These are phyloP conservation scores for Cercophora sp. DNA, from an alignment of 495 filamentous ascomycete species.

Conservation along the genomic window DNA sequence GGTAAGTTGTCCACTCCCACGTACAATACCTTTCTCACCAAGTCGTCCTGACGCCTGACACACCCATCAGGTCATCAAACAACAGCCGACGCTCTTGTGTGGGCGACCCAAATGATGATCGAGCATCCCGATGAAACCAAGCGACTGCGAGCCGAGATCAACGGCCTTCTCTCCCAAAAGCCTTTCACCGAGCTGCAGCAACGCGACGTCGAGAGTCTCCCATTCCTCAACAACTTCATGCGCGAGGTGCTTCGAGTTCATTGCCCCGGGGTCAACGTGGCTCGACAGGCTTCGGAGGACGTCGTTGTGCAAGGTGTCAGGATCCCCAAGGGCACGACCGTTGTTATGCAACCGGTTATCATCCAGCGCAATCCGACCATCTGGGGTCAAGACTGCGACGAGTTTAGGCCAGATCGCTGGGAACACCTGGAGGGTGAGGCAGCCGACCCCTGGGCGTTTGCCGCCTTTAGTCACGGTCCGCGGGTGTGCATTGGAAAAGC, in stretches of 20 bases:
- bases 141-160: background rate
- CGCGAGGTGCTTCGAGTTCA: too few species aligned
- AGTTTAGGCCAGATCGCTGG: constrained; percentile 35
- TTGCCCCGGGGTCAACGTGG: constrained; percentile 14
- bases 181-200: background rate
- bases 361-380: constrained; percentile 25
- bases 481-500: constrained; percentile 6
- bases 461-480: constrained; percentile 6
- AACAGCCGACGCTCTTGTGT: background rate
- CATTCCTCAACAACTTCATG: too few species aligned
- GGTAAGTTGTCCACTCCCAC: too few species aligned
- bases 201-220: background rate
- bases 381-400: constrained; percentile 29
- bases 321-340: constrained; percentile 30
- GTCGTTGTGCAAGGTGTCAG: constrained; percentile 23
- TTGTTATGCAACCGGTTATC: constrained; percentile 27
- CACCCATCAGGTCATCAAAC: too few species aligned
- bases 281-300: constrained; percentile 22
- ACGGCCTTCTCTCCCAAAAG: background rate
- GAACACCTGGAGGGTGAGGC: background rate
- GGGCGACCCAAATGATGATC: background rate
- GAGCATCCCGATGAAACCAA: background rate
- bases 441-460: constrained; percentile 1
- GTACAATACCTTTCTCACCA: too few species aligned
- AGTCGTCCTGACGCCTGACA: too few species aligned